These are phyloP conservation scores for Fraxinus latifolia DNA, from an alignment of 305 asterid genomes.

Conservation along the genomic window DNA sequence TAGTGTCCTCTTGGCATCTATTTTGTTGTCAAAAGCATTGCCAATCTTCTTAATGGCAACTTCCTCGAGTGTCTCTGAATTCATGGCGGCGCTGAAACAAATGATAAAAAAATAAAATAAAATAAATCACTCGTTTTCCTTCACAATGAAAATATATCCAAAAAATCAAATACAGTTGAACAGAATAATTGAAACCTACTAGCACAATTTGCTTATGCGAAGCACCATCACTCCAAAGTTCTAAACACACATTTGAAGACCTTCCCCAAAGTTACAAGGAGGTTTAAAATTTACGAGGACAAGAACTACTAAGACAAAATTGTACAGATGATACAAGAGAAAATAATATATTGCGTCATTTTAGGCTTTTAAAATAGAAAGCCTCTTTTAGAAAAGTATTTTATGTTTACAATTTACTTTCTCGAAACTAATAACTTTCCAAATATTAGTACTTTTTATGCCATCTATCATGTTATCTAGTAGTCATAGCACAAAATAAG, in stretches of 20 bases:
- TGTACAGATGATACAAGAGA: not conserved
- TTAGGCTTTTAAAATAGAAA: not conserved
- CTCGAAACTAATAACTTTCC: not conserved
- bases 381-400: not conserved
- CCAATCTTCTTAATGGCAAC: slow-evolving; percentile 96
- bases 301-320: not conserved
- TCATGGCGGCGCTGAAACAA: slow-evolving; percentile 70
- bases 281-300: not conserved
- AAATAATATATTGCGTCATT: not conserved
- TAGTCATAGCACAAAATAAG: not conserved
- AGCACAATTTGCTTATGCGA: not conserved
- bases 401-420: not conserved
- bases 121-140: slow-evolving; percentile 23
- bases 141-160: slow-evolving; percentile 4
- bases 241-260: not conserved
- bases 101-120: slow-evolving; percentile 14
- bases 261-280: not conserved
- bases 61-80: slow-evolving; percentile 84
- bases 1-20: slow-evolving; percentile 90
- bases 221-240: not conserved
- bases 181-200: slow-evolving; percentile 8
- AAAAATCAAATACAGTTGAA: not conserved
- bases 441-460: not conserved
- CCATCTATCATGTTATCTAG: not conserved
- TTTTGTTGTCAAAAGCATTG: slow-evolving; percentile 86